Evolutionary conservation across 768 basidiomycete genomes (phyloP).

Genomic region (Termitomyces sp.): DNA sequence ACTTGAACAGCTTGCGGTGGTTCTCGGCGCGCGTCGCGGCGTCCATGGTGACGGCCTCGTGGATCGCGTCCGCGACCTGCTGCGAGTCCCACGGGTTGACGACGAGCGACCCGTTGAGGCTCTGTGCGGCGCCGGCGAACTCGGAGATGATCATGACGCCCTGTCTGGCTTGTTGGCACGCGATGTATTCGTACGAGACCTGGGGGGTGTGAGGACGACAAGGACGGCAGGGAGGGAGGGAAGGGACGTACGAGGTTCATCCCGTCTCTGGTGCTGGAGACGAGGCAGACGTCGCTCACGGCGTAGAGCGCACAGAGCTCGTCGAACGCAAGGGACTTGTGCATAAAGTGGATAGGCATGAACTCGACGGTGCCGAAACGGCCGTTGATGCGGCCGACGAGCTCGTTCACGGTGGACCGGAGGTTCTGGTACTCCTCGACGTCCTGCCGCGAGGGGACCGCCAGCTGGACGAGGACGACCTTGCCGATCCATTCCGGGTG

Average conservation of each 20-base stretch:
- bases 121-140: slow-evolving; percentile 96
- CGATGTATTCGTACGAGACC: slow-evolving; percentile 99
- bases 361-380: slow-evolving; percentile 99
- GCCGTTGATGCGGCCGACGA: slow-evolving; percentile 97
- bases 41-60: slow-evolving; percentile 90
- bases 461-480: slow-evolving; percentile 95
- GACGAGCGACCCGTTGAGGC: slow-evolving; percentile 90
- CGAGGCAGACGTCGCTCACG: slow-evolving; percentile 92
- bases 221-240: slow-evolving; percentile 10
- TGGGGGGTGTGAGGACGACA: slow-evolving; percentile 21
- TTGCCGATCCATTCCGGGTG: slow-evolving; percentile 99
- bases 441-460: slow-evolving; percentile 95
- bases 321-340: slow-evolving; percentile 88
- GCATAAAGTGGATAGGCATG: slow-evolving; percentile 99
- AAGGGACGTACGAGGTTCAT: slow-evolving; percentile 88
- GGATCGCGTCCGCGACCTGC: slow-evolving; percentile 95
- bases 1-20: slow-evolving; percentile 93
- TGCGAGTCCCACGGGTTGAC: slow-evolving; percentile 99
- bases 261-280: slow-evolving; percentile 92
- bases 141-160: slow-evolving; percentile 98
- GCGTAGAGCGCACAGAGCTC: slow-evolving; percentile 98
- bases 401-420: slow-evolving; percentile 91
- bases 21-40: slow-evolving; percentile 81
- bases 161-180: slow-evolving; percentile 87
- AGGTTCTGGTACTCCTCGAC: slow-evolving; percentile 99